Conservation (phyloP, 805 yeast species). For the Cyberlindnera petersonii region DNA sequence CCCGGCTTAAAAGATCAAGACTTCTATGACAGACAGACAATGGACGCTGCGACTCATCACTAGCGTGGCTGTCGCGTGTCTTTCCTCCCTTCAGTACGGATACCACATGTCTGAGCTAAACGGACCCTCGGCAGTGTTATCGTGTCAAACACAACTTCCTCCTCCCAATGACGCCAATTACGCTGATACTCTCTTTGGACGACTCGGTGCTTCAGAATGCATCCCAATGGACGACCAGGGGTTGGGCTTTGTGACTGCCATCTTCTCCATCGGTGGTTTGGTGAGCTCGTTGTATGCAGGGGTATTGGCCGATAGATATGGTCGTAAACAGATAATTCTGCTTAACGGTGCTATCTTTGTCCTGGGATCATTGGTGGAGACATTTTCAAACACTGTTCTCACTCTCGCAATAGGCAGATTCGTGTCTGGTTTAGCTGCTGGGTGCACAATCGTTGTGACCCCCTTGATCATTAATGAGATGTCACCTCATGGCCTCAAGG, state of each 20-base stretch:
- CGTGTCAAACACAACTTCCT: conserved; percentile 42
- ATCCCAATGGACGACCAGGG: conserved; percentile 52
- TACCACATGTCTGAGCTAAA: conserved; percentile 93
- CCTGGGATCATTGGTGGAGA: conserved; percentile 62
- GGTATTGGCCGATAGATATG: conserved; percentile 55
- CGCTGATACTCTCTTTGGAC: conserved; percentile 22
- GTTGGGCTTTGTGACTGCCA: conserved; percentile 71
- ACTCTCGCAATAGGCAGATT: conserved; percentile 64
- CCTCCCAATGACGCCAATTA: conserved; percentile 25
- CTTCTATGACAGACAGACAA: conserved; percentile 10
- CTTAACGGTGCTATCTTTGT: conserved; percentile 48
- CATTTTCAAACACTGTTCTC: conserved; percentile 40
- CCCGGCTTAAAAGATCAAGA: neutral
- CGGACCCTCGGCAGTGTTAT: conserved; percentile 73
- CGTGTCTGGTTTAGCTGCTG: conserved; percentile 82
- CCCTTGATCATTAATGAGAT: conserved; percentile 81
- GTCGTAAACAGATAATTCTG: conserved; percentile 54
- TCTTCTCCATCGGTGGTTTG: conserved; percentile 82
- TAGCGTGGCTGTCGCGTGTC: conserved; percentile 55
- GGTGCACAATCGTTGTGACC: conserved; percentile 78
- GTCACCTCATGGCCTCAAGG: conserved; percentile 64
- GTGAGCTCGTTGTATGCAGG: conserved; percentile 71
- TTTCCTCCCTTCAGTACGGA: conserved; percentile 87
- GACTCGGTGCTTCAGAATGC: conserved; percentile 50
- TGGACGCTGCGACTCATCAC: conserved; percentile 33